Evolutionary conservation across 2,329 filamentous ascomycete species (phyloP), one percentile per base, ranked within the genome.

Genomic region (Penicillium aurantiogriseum): DNA sequence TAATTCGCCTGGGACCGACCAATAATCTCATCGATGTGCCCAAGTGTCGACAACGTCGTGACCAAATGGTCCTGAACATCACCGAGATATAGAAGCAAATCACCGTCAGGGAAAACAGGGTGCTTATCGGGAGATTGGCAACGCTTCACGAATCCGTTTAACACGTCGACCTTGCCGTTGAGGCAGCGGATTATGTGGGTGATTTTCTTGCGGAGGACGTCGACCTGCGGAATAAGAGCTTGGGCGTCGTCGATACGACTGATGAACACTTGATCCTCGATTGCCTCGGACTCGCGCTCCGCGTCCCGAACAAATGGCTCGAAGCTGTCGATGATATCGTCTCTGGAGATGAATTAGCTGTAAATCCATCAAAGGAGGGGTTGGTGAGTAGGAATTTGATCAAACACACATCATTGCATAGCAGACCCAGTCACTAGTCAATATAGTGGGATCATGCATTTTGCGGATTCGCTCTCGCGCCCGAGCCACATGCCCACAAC

Each of bases 51-150:
- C 83, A 95, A 92, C 88, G 97, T 97, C 23, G 94, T 99, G 50
- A 97, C 90, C 43, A 97, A 91, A 82, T 99, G 94, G 75, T 99
- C 94, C 75, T 99, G 94, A 60, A 97, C 96, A 76, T 99, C 94
- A 66, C 91, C 91, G 21, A 99, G 85, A 71, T 97, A 99, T 69
- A 97, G 84, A 35, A 92, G 91, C 56, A 97, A 94, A 69, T 97
- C 93, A 77, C 94, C 93, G 19, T 91, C 89, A 1, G 94, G 93
- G 3, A 93, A 95, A 40, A 97, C 88, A 63, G 90, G 88, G 78
- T 94, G 96, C 63, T 94, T 91, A 69, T 96, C 92, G 71, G 65
- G 58, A 0, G 65, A 60, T 33, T 97, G 97, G 84, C 94, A 99
- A 47, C 94, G 90, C 80, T 97, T 97, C 49, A 93, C 93, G 72